Conservation (phyloP, 78 protist species). For the Tieghemostelium lacteum region DNA sequence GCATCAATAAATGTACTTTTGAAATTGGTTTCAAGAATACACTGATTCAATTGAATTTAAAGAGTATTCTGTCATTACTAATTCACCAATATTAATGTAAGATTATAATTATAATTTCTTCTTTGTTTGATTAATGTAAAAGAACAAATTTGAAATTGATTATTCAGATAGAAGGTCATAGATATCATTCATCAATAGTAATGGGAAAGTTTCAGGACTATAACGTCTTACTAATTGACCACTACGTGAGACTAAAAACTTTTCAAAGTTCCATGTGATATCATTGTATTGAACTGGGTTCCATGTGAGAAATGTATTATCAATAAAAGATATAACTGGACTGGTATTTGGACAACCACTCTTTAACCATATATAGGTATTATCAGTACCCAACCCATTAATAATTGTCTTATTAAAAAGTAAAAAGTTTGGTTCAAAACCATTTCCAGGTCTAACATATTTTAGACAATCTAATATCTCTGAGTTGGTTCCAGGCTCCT, state of each 20-base stretch:
- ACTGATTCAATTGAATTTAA: constrained; percentile 1
- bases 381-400: constrained; percentile 23
- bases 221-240: constrained; percentile 46
- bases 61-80: constrained; percentile 11
- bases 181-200: constrained; percentile 17
- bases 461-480: constrained; percentile 31
- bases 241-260: constrained; percentile 25
- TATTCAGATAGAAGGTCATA: not conserved
- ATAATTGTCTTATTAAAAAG: constrained; percentile 24
- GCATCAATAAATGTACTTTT: not conserved
- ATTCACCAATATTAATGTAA: not conserved
- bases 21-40: not conserved
- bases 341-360: not conserved
- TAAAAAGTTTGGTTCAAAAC: constrained; percentile 15
- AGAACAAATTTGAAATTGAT: not conserved
- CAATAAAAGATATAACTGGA: not conserved
- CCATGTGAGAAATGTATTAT: constrained; percentile 15
- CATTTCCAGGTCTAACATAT: constrained; percentile 62
- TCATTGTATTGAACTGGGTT: constrained; percentile 42
- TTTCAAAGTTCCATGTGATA: constrained; percentile 77
- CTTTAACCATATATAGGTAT: constrained; percentile 31
- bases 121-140: not conserved
- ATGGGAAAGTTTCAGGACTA: constrained; percentile 14
- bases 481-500: constrained; percentile 3
- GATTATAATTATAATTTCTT: not conserved